A percentile compares a stretch with the other conserved stretches of the same genome.
phyloP scores from a whole-genome alignment of 2,329 filamentous ascomycete genomes.

The Pseudopyrenochaeta lycopersici region DNA sequence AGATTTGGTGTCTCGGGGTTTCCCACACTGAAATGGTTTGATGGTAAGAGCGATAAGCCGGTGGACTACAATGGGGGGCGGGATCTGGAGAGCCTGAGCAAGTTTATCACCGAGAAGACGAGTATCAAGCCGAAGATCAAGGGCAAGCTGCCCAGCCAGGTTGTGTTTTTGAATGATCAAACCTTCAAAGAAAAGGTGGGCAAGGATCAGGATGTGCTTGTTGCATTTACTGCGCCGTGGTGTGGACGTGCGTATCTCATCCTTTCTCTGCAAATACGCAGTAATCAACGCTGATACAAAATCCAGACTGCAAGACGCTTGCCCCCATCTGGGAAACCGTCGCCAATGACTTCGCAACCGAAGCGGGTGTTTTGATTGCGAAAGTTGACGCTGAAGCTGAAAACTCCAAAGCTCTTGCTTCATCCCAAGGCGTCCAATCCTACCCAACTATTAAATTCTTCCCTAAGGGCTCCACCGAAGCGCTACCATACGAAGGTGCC shows the following conservation, averaged over 20 bases:
- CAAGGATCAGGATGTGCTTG: constrained; percentile 85
- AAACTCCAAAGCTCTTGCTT: constrained; percentile 80
- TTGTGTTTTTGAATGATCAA: constrained; percentile 81
- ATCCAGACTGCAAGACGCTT: constrained; percentile 91
- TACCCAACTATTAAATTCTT: constrained; percentile 99
- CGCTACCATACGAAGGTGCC: constrained; percentile 75
- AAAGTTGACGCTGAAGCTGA: constrained; percentile 95
- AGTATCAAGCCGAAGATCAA: constrained; percentile 82
- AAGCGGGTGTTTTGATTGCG: constrained; percentile 83
- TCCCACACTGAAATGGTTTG: constrained; percentile 97
- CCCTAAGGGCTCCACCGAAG: constrained; percentile 79
- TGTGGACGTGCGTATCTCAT: constrained; percentile 82
- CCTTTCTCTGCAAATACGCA: not conserved
- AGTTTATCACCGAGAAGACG: constrained; percentile 87
- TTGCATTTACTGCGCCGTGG: constrained; percentile 98
- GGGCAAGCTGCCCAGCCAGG: constrained; percentile 74
- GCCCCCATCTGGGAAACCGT: constrained; percentile 90
- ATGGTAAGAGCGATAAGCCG: constrained; percentile 89
- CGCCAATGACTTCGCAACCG: constrained; percentile 80
- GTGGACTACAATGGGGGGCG: constrained; percentile 86
- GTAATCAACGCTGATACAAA: constrained; percentile 13
- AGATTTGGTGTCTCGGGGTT: constrained; percentile 92
- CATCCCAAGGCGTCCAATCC: constrained; percentile 78
- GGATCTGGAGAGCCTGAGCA: constrained; percentile 83
- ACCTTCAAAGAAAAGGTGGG: constrained; percentile 82